Base-by-base conservation (phyloP, 139 green algal genomes). In the Nannochloris sp. region DNA sequence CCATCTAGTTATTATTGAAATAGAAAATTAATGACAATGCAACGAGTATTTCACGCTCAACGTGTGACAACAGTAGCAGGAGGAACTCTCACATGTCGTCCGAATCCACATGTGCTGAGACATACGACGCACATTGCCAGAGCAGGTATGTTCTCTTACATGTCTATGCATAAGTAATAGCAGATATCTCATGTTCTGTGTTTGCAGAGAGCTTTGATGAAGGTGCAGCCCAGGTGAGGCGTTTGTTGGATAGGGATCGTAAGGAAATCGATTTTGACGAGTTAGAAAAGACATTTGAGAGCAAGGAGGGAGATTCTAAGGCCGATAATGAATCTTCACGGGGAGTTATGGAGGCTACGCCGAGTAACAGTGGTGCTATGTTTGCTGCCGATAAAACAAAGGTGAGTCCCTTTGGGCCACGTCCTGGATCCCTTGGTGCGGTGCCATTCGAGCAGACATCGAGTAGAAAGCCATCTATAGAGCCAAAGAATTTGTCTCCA, bases 221-320 rank as follows among this genome's bases (percentile, higher is more conserved):
- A 64, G 73, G 70, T 7, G 80, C 82, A 2, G 80, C 79, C 0
- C 80, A 90, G 58, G 85, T 92, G 15, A 75, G 78, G 54, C 78
- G 83, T 15, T 68, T 93, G 36, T 74, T 93, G 16, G 75, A 68
- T 34, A 69, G 86, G 18, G 86, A 93, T 69, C 64, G 79, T 21
- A 85, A 87, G 64, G 81, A 93, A 57, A 63, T 86, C 48, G 81
- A 81, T 7, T 50, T 70, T 23, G 71, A 79, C 12, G 63, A 76
- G 48, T 64, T 75, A 48, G 78, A 69, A 27, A 60, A 48, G 5
- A 51, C 25, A 12, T 74, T 76, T 43, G 34, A 48, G 12, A 56
- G 57, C 49, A 62, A 74, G 24, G 64, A 72, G 46, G 68, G 75
- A 27, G 24, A 18, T 57, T 46, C 14, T 0, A 27, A 23, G 11